These are phyloP conservation scores for Rosellinia necatrix DNA, from an alignment of 2,329 filamentous ascomycete species.

Conservation along the genomic window DNA sequence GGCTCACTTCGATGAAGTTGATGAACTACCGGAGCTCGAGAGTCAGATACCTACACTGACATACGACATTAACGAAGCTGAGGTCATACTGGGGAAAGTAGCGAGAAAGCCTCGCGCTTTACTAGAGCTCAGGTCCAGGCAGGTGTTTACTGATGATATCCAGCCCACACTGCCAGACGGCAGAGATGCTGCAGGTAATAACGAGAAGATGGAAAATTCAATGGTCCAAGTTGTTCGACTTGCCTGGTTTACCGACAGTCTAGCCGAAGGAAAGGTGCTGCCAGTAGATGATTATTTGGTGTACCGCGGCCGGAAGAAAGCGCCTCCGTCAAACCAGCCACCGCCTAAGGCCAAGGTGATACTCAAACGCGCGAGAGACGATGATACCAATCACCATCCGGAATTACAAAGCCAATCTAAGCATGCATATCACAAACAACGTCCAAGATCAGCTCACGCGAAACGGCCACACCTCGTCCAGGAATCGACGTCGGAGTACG, in stretches of 20 bases:
- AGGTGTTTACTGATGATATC: slow-evolving; percentile 61
- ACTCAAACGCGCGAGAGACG: slow-evolving; percentile 40
- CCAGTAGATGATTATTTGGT: slow-evolving; percentile 57
- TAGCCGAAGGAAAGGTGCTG: slow-evolving; percentile 50
- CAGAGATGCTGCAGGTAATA: background rate
- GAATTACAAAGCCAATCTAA: slow-evolving; percentile 19
- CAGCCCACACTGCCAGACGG: slow-evolving; percentile 14
- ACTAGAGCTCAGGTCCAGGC: slow-evolving; percentile 75
- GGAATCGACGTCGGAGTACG: slow-evolving; percentile 79
- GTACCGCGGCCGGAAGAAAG: slow-evolving; percentile 53
- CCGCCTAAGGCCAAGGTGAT: slow-evolving; percentile 34
- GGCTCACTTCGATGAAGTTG: slow-evolving; percentile 67
- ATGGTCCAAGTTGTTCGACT: slow-evolving; percentile 61
- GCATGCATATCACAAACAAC: slow-evolving; percentile 18
- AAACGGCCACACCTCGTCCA: slow-evolving; percentile 55
- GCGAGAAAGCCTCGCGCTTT: slow-evolving; percentile 70
- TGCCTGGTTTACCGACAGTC: slow-evolving; percentile 61
- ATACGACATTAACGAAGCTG: slow-evolving; percentile 72
- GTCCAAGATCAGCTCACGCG: slow-evolving; percentile 41
- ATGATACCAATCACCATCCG: slow-evolving; percentile 21
- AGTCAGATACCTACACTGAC: slow-evolving; percentile 69
- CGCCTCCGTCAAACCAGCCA: slow-evolving; percentile 21
- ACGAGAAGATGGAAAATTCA: slow-evolving; percentile 20
- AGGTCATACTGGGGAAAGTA: slow-evolving; percentile 75
- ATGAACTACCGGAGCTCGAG: slow-evolving; percentile 68